These are phyloP conservation scores for Globisporangium camurandrum DNA, from an alignment of 352 stramenopile species.

Conservation along the genomic window DNA sequence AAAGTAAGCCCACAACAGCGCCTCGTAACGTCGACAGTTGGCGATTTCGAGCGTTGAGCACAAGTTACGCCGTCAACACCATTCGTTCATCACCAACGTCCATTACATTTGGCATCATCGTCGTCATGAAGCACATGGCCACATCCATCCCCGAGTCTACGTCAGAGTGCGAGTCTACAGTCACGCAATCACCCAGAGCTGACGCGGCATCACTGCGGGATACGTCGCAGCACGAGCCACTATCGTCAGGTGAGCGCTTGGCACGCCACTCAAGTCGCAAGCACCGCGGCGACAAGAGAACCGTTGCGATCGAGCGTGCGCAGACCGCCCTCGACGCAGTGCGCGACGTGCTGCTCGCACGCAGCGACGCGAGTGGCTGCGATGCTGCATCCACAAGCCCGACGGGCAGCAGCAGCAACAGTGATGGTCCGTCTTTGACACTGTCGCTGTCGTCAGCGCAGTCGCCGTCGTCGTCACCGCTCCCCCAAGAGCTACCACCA, in stretches of 20 bases:
- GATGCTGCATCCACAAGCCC: background rate
- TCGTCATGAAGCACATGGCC: background rate
- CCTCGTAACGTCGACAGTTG: slow-evolving; percentile 7
- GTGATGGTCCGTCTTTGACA: too few relatives aligned
- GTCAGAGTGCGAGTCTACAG: too few relatives aligned
- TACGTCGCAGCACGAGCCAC: background rate
- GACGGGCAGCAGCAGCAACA: background rate
- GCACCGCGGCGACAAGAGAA: background rate
- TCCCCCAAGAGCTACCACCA: too few relatives aligned
- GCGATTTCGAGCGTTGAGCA: slow-evolving; percentile 10
- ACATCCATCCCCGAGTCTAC: too few relatives aligned
- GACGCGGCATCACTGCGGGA: too few relatives aligned
- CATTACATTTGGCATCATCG: background rate
- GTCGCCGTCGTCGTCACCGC: too few relatives aligned
- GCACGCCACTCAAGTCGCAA: background rate
- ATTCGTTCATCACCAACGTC: background rate
- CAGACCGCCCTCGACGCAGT: slow-evolving; percentile 10
- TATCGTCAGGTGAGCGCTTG: too few relatives aligned
- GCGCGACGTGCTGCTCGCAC: slow-evolving; percentile 4
- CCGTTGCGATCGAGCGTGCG: slow-evolving; percentile 8
- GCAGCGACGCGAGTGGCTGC: background rate
- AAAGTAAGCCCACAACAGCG: too few relatives aligned
- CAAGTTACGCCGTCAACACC: slow-evolving; percentile 11
- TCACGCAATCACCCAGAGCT: too few relatives aligned
- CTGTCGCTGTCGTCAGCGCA: too few relatives aligned